Percentiles rank a stretch among this genome's conserved stretches.
These are phyloP conservation scores for Alternaria solani DNA, from an alignment of 2,329 filamentous ascomycete species.

Conservation along the genomic window DNA sequence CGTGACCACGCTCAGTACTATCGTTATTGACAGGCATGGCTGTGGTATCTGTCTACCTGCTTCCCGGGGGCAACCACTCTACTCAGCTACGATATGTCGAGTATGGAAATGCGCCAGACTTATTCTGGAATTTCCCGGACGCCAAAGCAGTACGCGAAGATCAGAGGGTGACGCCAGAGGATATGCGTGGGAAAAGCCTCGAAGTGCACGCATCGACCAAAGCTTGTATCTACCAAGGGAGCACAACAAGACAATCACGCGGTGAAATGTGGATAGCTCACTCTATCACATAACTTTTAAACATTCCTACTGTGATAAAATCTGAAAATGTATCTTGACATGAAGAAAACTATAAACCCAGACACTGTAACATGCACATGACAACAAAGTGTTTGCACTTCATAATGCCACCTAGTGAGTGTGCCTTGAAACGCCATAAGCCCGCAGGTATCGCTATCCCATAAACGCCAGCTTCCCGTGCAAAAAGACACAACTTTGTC, in stretches of 20 bases:
- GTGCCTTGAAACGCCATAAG: slow-evolving; percentile 2
- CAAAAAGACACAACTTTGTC: not conserved
- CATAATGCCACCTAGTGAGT: not conserved
- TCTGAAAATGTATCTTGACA: not conserved
- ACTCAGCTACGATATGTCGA: not conserved
- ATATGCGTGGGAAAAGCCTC: not conserved
- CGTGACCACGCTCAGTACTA: not conserved
- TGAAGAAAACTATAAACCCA: not conserved
- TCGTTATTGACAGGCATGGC: not conserved
- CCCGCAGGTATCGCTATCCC: slow-evolving; percentile 14
- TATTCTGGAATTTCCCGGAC: too few species aligned
- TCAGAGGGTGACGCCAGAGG: not conserved
- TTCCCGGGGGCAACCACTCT: not conserved
- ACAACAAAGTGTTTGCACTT: not conserved
- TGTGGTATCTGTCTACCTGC: not conserved
- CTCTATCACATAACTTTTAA: not conserved
- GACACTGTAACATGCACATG: not conserved
- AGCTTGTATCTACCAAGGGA: too few species aligned
- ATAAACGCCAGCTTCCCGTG: slow-evolving; percentile 9
- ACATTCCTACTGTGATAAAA: not conserved
- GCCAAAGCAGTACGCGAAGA: not conserved
- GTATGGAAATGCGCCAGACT: not conserved
- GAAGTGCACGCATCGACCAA: not conserved
- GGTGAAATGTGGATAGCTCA: not conserved
- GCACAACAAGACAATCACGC: not conserved